Evolutionary conservation across 148 eudicot genomes (phyloP).

Genomic region (Bassia scoparia): DNA sequence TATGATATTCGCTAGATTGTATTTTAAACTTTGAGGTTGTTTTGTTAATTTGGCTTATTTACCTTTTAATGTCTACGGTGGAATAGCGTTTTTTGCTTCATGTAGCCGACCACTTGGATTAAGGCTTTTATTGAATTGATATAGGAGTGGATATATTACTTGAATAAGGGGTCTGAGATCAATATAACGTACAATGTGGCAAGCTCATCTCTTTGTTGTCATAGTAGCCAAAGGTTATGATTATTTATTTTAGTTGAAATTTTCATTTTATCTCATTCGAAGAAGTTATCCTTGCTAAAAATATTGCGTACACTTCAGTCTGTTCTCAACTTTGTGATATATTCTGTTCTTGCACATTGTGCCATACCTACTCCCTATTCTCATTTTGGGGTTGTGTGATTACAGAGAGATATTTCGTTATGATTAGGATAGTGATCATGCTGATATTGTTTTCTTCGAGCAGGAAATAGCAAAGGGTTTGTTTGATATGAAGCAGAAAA

Average conservation of each 20-base stretch:
- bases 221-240: conserved; percentile 72
- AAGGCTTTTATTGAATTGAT: too few species aligned
- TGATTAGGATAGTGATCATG: background rate
- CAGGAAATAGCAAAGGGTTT: too few species aligned
- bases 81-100: too few species aligned
- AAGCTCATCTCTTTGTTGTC: conserved; percentile 51
- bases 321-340: background rate
- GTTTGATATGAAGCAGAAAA: too few species aligned
- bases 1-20: too few species aligned
- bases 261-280: background rate
- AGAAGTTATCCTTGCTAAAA: background rate
- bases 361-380: too few species aligned
- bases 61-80: too few species aligned
- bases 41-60: background rate
- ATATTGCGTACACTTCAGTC: background rate
- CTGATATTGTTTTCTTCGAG: background rate
- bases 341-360: too few species aligned
- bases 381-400: too few species aligned
- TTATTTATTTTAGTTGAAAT: conserved; percentile 2
- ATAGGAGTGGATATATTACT: conserved; percentile 68
- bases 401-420: background rate
- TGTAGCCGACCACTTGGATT: too few species aligned
- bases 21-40: background rate
- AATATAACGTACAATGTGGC: conserved; percentile 53
- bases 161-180: conserved; percentile 72